A percentile compares a stretch with the other conserved stretches of the same genome.
Evolutionary conservation across 2,329 filamentous ascomycete genomes (phyloP).

Genomic region (Sarocladium brachiariae): DNA sequence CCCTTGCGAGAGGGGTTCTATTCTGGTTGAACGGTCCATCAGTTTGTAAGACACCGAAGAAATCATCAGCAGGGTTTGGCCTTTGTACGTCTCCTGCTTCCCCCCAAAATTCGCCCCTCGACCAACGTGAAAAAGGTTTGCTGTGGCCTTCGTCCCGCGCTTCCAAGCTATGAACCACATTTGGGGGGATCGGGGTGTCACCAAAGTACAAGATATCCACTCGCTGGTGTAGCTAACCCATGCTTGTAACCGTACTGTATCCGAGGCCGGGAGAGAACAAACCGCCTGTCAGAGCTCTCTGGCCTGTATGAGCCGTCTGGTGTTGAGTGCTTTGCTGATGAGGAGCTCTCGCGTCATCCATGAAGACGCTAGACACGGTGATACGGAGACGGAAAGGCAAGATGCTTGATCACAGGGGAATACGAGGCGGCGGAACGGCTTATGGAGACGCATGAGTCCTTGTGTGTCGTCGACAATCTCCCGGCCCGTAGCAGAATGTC

Average conservation of each 20-base stretch:
- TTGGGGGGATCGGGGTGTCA: not conserved
- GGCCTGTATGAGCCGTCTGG: no score
- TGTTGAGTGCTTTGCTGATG: no score
- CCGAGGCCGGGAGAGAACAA: no score
- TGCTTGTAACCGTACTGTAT: constrained; percentile 1
- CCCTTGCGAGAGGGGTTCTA: no score
- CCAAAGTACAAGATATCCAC: constrained; percentile 1
- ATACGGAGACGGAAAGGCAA: constrained; percentile 1
- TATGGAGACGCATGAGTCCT: not conserved
- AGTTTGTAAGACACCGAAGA: no score
- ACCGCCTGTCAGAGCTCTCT: no score
- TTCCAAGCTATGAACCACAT: not conserved
- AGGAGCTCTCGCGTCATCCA: not conserved
- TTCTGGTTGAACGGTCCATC: no score
- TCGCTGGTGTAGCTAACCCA: not conserved
- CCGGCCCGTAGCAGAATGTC: constrained; percentile 5
- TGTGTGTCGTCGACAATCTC: constrained; percentile 4
- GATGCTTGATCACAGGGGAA: constrained; percentile 1
- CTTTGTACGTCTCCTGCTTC: no score
- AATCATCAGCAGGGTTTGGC: not conserved
- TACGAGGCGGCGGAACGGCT: not conserved
- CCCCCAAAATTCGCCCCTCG: no score
- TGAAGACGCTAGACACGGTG: not conserved
- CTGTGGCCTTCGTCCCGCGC: not conserved
- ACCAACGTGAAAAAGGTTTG: not conserved